Conservation (phyloP, 2,329 filamentous ascomycete species). For the Clonostachys chloroleuca region DNA sequence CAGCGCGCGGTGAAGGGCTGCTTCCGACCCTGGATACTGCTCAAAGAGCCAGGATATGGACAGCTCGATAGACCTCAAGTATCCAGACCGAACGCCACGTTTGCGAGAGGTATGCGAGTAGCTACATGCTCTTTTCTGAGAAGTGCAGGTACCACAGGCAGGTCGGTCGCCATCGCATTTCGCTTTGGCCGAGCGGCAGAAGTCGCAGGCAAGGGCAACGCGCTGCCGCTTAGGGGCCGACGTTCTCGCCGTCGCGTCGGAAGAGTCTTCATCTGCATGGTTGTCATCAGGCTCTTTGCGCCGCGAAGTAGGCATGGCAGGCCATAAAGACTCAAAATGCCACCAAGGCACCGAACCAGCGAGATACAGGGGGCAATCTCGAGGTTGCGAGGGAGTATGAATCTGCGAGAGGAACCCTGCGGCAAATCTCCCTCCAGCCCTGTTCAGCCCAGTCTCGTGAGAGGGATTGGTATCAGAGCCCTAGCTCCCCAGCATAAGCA, state of each 20-base stretch:
- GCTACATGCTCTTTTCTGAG: constrained; percentile 60
- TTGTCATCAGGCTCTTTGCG: not conserved
- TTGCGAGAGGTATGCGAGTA: constrained; percentile 73
- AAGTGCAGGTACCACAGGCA: constrained; percentile 61
- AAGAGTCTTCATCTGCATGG: not conserved
- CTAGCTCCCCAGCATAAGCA: too few species aligned
- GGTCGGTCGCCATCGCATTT: constrained; percentile 70
- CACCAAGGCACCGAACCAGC: not conserved
- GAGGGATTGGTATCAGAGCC: too few species aligned
- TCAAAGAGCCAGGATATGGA: constrained; percentile 64
- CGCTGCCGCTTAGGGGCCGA: constrained; percentile 50
- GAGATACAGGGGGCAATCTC: too few species aligned
- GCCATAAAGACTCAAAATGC: not conserved
- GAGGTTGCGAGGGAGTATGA: too few species aligned
- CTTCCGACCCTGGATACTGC: constrained; percentile 54
- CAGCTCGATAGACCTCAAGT: constrained; percentile 69
- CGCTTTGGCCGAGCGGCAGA: constrained; percentile 62
- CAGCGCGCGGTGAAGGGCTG: constrained; percentile 49
- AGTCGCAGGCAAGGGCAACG: constrained; percentile 66
- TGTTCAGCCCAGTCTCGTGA: too few species aligned
- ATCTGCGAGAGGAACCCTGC: too few species aligned
- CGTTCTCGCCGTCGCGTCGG: not conserved
- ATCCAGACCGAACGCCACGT: constrained; percentile 74
- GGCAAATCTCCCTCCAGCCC: too few species aligned
- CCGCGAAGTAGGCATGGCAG: not conserved